phyloP scores from a whole-genome alignment of 2,329 filamentous ascomycete genomes.

The Fusarium palustre region DNA sequence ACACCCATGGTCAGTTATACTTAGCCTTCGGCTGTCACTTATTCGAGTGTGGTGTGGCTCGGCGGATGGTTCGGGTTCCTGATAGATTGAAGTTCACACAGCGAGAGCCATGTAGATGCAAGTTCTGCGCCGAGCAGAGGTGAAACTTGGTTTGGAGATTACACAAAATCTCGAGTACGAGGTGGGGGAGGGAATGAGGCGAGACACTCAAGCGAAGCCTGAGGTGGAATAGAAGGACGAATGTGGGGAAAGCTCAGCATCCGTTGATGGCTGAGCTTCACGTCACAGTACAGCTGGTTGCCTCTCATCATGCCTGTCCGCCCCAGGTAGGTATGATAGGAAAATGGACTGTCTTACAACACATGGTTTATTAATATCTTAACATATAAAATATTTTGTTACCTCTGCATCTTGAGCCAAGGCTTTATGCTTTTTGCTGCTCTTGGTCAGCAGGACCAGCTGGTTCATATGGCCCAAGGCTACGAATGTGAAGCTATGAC shows the following conservation, averaged over 20 bases:
- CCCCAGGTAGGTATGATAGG: background rate
- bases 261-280: conserved; percentile 16
- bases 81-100: background rate
- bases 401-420: background rate
- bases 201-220: conserved; percentile 16
- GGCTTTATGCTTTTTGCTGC: background rate
- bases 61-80: conserved; percentile 5
- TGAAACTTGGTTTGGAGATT: conserved; percentile 1
- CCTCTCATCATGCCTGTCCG: conserved; percentile 13
- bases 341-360: background rate
- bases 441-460: background rate
- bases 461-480: background rate
- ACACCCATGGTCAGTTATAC: conserved; percentile 53
- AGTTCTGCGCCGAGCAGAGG: conserved; percentile 1
- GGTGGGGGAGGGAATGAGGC: conserved; percentile 39
- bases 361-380: background rate
- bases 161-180: conserved; percentile 26
- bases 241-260: conserved; percentile 27
- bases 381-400: background rate
- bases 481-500: background rate
- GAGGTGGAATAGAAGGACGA: conserved; percentile 17
- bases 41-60: conserved; percentile 1
- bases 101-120: conserved; percentile 1
- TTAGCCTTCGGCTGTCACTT: background rate
- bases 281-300: conserved; percentile 24